A percentile compares a stretch with the other conserved stretches of the same genome.
These are phyloP conservation scores for Keithomyces neogunnii DNA, from an alignment of 2,329 filamentous ascomycete species.

Conservation along the genomic window DNA sequence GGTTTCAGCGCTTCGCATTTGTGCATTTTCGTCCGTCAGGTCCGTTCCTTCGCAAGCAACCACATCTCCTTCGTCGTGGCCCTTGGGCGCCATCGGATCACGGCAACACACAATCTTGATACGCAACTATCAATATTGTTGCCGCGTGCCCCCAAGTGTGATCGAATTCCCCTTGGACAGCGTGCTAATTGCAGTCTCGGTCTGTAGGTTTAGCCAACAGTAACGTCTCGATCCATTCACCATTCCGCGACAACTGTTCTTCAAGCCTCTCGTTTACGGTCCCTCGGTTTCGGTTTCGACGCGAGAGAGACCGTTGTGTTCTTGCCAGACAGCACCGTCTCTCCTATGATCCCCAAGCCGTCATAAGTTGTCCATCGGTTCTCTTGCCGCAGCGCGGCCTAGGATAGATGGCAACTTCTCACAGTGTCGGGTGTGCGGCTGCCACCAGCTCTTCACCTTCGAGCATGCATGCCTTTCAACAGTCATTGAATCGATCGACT, in stretches of 20 bases:
- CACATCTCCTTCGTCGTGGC: neutral
- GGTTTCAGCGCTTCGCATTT: conserved; percentile 5
- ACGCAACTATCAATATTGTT: neutral
- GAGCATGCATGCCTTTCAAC: conserved; percentile 9
- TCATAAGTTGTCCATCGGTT: conserved; percentile 31
- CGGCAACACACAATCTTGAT: neutral
- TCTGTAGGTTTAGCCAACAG: neutral
- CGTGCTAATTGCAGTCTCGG: neutral
- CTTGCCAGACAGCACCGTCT: neutral
- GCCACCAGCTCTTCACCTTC: conserved; percentile 12
- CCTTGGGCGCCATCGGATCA: neutral
- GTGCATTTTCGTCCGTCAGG: conserved; percentile 7
- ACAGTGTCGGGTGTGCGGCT: conserved; percentile 27
- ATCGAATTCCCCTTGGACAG: neutral
- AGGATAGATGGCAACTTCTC: conserved; percentile 33
- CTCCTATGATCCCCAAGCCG: conserved; percentile 31
- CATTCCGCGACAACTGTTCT: neutral
- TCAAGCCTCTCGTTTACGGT: neutral
- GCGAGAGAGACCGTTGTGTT: neutral
- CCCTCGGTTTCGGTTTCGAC: neutral
- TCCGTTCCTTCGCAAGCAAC: conserved; percentile 1
- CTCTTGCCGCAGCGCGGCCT: conserved; percentile 41
- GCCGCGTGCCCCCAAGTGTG: neutral
- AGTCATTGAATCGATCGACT: conserved; percentile 8
- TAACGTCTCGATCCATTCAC: neutral